A percentile compares a stretch with the other conserved stretches of the same genome.
These are phyloP conservation scores for Clausena lansium DNA, from an alignment of 345 rosid genomes.

Conservation along the genomic window DNA sequence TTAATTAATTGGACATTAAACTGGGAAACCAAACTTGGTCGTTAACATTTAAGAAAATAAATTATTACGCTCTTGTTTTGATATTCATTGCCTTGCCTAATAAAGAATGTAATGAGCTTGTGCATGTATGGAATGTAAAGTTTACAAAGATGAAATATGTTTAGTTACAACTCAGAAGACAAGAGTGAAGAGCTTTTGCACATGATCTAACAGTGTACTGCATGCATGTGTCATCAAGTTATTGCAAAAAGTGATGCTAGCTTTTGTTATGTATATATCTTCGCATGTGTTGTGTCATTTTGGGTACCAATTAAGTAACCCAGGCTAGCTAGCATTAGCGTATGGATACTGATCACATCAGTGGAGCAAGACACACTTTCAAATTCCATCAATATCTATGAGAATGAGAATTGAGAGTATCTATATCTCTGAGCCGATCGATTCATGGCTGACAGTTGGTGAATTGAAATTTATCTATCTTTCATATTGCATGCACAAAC, in stretches of 20 bases:
- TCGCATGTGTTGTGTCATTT: constrained; percentile 11
- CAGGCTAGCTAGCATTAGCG: too few species aligned
- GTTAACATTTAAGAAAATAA: neutral
- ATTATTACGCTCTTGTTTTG: neutral
- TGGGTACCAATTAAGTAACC: neutral
- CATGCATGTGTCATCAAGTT: constrained; percentile 1
- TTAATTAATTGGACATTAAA: neutral
- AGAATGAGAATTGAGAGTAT: too few species aligned
- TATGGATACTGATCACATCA: neutral
- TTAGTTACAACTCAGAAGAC: neutral
- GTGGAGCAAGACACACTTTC: neutral
- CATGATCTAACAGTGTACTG: neutral
- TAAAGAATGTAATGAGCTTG: neutral
- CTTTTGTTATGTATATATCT: neutral
- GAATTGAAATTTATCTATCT: too few species aligned
- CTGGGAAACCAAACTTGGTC: neutral
- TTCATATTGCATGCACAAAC: too few species aligned
- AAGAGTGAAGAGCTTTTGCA: neutral
- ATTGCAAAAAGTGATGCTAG: neutral
- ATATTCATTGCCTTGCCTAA: neutral
- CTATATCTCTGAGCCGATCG: too few species aligned
- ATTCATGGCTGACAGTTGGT: too few species aligned
- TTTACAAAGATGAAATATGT: neutral
- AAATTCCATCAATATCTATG: neutral
- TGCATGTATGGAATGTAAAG: neutral